These are phyloP conservation scores for Chaetomiaceae sp. DNA, from an alignment of 2,329 filamentous ascomycete species.

Conservation along the genomic window DNA sequence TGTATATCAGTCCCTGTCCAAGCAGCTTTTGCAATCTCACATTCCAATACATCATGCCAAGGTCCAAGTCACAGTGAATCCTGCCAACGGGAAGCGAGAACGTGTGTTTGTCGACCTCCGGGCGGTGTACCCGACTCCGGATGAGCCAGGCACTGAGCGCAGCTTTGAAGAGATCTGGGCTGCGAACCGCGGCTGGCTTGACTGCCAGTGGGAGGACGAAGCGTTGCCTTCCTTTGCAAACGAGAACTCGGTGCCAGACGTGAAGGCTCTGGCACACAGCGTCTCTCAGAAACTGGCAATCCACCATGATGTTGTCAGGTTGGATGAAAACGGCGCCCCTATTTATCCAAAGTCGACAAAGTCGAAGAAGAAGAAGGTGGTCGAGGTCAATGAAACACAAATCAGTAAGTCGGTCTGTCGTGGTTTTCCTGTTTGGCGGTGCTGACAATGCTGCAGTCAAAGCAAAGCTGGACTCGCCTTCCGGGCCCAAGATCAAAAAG, in stretches of 20 bases:
- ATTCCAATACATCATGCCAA: constrained; percentile 64
- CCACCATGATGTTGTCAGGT: constrained; percentile 40
- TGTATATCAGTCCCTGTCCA: constrained; percentile 52
- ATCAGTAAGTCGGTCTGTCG: constrained; percentile 61
- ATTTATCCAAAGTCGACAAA: constrained; percentile 36
- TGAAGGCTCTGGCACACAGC: constrained; percentile 28
- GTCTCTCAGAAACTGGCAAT: constrained; percentile 38
- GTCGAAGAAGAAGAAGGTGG: constrained; percentile 68
- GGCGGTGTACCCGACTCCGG: constrained; percentile 74
- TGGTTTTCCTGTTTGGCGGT: not conserved
- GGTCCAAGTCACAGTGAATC: constrained; percentile 77
- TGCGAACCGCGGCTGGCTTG: constrained; percentile 64
- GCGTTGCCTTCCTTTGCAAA: constrained; percentile 25
- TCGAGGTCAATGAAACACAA: constrained; percentile 86
- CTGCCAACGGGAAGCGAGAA: constrained; percentile 76
- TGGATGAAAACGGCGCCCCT: constrained; percentile 57
- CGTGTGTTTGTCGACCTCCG: constrained; percentile 83
- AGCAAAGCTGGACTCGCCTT: constrained; percentile 86
- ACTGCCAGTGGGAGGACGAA: constrained; percentile 50
- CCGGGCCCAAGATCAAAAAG: constrained; percentile 74
- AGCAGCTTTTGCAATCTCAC: constrained; percentile 57
- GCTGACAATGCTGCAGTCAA: constrained; percentile 60
- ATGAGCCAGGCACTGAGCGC: constrained; percentile 66
- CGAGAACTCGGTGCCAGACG: constrained; percentile 24
- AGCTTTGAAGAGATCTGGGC: constrained; percentile 93